phyloP scores from a whole-genome alignment of 2,329 filamentous ascomycete genomes.

The Aspergillus sojae region DNA sequence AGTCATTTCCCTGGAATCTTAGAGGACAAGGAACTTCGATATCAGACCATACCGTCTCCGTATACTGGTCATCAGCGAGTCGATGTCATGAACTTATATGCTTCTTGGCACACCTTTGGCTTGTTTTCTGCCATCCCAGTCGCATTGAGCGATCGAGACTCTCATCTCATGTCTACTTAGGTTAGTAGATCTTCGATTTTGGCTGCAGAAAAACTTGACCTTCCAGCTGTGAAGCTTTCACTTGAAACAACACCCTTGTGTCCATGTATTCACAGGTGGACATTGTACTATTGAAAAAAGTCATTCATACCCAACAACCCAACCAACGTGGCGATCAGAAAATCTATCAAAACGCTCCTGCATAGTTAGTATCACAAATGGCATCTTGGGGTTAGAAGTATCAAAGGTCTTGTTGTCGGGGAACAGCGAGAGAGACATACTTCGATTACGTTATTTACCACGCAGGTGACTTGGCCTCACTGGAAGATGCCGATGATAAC shows the following conservation, averaged over 20 bases:
- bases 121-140: neutral
- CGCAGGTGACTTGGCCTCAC: neutral
- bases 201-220: neutral
- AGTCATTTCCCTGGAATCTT: neutral
- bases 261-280: neutral
- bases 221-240: neutral
- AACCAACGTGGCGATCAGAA: neutral
- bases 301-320: neutral
- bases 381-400: neutral
- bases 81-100: neutral
- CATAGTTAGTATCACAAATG: neutral
- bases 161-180: neutral
- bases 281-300: neutral
- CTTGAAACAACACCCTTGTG: neutral
- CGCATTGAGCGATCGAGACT: neutral
- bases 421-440: neutral
- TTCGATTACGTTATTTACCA: neutral
- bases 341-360: neutral
- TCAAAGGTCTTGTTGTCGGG: neutral
- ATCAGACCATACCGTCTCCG: neutral
- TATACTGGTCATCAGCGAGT: neutral
- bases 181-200: neutral
- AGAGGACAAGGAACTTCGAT: neutral
- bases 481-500: conserved; percentile 1
- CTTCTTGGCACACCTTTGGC: neutral